Evolutionary conservation across 2,329 filamentous ascomycete species (phyloP).

Genomic region (Cadophora gregata): DNA sequence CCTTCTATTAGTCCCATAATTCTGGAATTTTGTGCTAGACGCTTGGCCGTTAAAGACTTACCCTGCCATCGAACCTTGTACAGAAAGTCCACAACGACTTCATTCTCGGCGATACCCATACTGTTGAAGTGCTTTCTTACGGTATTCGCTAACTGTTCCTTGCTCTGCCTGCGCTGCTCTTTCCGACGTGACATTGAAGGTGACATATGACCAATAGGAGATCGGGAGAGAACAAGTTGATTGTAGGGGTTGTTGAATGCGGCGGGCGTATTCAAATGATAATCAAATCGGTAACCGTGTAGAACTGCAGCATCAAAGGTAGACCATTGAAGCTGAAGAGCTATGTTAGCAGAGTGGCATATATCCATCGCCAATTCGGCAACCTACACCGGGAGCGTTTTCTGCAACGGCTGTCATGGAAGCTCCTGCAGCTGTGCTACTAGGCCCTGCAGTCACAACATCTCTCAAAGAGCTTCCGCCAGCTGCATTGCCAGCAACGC

Average conservation of each 20-base stretch:
- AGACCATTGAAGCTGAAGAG: slow-evolving; percentile 64
- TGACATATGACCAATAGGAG: slow-evolving; percentile 72
- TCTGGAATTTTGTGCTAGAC: not conserved
- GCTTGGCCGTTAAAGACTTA: slow-evolving; percentile 24
- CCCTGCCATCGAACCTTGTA: slow-evolving; percentile 47
- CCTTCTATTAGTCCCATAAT: slow-evolving; percentile 21
- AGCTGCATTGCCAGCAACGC: slow-evolving; percentile 33
- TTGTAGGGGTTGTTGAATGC: slow-evolving; percentile 71
- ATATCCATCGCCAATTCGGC: not conserved
- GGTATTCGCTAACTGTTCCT: slow-evolving; percentile 72
- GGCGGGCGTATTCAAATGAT: slow-evolving; percentile 73
- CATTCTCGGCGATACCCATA: slow-evolving; percentile 78
- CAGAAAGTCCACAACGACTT: slow-evolving; percentile 71
- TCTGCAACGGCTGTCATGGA: slow-evolving; percentile 34
- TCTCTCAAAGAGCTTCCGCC: slow-evolving; percentile 41
- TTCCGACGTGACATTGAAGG: slow-evolving; percentile 76
- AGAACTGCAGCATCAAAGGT: slow-evolving; percentile 71
- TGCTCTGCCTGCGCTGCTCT: slow-evolving; percentile 69
- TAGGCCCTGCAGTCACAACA: slow-evolving; percentile 37
- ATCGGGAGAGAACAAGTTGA: slow-evolving; percentile 64
- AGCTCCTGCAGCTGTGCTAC: slow-evolving; percentile 23
- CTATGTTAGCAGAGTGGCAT: not conserved
- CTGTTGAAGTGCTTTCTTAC: slow-evolving; percentile 86
- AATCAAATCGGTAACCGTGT: slow-evolving; percentile 76
- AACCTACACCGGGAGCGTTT: slow-evolving; percentile 39